Percentiles rank a stretch among this genome's conserved stretches.
Evolutionary conservation across 352 stramenopile genomes (phyloP).

Genomic region (Globisporangium heterothallicum): DNA sequence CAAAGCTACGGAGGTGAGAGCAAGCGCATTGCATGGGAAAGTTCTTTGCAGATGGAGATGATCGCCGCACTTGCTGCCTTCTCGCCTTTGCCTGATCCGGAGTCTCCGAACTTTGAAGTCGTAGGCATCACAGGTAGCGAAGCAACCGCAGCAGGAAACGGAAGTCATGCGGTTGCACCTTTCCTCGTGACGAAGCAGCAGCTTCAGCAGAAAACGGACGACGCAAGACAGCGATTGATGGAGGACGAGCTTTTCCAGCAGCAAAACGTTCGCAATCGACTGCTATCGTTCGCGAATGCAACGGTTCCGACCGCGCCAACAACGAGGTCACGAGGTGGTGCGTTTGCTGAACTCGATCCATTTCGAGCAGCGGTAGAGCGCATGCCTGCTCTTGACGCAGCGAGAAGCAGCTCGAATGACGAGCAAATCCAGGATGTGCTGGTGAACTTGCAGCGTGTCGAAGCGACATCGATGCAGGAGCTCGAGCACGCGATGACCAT

Average conservation of each 20-base stretch:
- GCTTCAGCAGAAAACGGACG: slow-evolving; percentile 16
- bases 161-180: slow-evolving; percentile 11
- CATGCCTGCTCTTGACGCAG: slow-evolving; percentile 14
- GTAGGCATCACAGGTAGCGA: neutral
- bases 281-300: slow-evolving; percentile 28
- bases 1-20: neutral
- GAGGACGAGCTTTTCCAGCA: slow-evolving; percentile 25
- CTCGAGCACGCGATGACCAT: slow-evolving; percentile 19
- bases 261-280: slow-evolving; percentile 17
- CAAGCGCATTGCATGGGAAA: slow-evolving; percentile 9
- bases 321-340: slow-evolving; percentile 2
- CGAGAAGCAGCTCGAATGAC: neutral
- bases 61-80: slow-evolving; percentile 10
- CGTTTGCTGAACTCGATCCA: slow-evolving; percentile 3
- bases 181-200: slow-evolving; percentile 12
- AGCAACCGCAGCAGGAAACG: slow-evolving; percentile 5
- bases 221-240: slow-evolving; percentile 19
- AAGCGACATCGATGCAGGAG: slow-evolving; percentile 12
- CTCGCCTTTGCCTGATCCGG: slow-evolving; percentile 6
- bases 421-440: slow-evolving; percentile 10
- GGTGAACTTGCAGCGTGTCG: slow-evolving; percentile 9
- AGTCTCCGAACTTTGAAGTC: slow-evolving; percentile 3
- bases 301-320: slow-evolving; percentile 3
- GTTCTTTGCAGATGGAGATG: slow-evolving; percentile 9
- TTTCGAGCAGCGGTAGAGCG: slow-evolving; percentile 23